These are phyloP conservation scores for Massarina eburnea DNA, from an alignment of 2,329 filamentous ascomycete genomes.

Conservation along the genomic window DNA sequence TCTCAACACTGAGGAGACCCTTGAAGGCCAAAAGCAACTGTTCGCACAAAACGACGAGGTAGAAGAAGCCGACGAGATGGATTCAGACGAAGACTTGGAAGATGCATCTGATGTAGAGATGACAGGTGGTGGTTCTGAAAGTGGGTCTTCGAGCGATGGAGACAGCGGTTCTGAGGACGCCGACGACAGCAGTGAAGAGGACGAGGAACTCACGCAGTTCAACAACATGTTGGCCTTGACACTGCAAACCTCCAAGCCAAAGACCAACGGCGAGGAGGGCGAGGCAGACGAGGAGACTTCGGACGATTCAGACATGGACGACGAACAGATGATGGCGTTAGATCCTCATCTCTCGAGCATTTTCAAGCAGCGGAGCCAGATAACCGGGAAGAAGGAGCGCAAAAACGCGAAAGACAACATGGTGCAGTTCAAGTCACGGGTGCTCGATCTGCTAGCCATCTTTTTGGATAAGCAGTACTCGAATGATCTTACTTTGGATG, in stretches of 20 bases:
- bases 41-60: conserved; percentile 64
- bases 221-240: conserved; percentile 77
- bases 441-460: conserved; percentile 83
- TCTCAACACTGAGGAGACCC: conserved; percentile 75
- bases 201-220: conserved; percentile 61
- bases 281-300: conserved; percentile 63
- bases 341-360: conserved; percentile 83
- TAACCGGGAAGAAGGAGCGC: conserved; percentile 71
- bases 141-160: conserved; percentile 14
- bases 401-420: conserved; percentile 87
- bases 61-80: conserved; percentile 45
- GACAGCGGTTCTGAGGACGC: conserved; percentile 25
- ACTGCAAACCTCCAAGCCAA: conserved; percentile 65
- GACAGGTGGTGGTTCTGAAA: conserved; percentile 39
- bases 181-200: conserved; percentile 26
- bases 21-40: conserved; percentile 80
- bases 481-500: conserved; percentile 65
- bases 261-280: conserved; percentile 60
- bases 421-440: conserved; percentile 90
- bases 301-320: conserved; percentile 80
- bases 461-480: conserved; percentile 79
- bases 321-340: conserved; percentile 91
- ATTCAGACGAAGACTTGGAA: conserved; percentile 50
- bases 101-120: conserved; percentile 50
- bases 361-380: conserved; percentile 74